Conservation (phyloP, 106 monocot species). For the Phalaenopsis aphrodite region DNA sequence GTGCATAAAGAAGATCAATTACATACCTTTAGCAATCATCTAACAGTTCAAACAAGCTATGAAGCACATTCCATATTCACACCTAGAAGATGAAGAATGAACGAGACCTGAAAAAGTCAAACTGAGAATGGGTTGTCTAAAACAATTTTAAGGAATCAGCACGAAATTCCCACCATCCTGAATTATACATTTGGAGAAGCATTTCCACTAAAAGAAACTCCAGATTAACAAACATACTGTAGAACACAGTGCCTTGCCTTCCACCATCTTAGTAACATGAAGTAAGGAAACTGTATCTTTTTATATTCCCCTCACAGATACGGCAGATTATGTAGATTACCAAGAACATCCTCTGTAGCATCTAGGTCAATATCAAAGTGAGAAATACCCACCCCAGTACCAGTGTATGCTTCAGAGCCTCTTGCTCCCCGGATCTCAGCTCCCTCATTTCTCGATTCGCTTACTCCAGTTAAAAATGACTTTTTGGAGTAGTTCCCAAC, state of each 20-base stretch:
- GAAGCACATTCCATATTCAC: background rate
- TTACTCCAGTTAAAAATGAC: background rate
- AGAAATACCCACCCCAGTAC: conserved; percentile 9
- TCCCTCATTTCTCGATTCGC: background rate
- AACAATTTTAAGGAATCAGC: background rate
- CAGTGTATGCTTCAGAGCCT: background rate
- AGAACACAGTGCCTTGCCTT: background rate
- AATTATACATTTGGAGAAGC: conserved; percentile 1
- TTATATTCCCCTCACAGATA: conserved; percentile 41
- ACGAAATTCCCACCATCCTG: background rate
- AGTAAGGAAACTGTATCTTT: conserved; percentile 15
- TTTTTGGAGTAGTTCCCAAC: background rate
- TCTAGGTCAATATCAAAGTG: conserved; percentile 28
- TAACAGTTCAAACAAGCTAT: background rate
- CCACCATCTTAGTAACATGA: background rate
- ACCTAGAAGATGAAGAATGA: background rate
- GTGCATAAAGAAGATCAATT: background rate
- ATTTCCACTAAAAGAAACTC: background rate
- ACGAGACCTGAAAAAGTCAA: background rate
- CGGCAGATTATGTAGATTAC: conserved; percentile 38
- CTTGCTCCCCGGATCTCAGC: conserved; percentile 13
- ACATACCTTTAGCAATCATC: background rate
- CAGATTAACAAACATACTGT: background rate
- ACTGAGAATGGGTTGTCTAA: conserved; percentile 4
- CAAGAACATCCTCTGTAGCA: conserved; percentile 37